These are phyloP conservation scores for Elongisporangium senticosum DNA, from an alignment of 352 stramenopile genomes.

Conservation along the genomic window DNA sequence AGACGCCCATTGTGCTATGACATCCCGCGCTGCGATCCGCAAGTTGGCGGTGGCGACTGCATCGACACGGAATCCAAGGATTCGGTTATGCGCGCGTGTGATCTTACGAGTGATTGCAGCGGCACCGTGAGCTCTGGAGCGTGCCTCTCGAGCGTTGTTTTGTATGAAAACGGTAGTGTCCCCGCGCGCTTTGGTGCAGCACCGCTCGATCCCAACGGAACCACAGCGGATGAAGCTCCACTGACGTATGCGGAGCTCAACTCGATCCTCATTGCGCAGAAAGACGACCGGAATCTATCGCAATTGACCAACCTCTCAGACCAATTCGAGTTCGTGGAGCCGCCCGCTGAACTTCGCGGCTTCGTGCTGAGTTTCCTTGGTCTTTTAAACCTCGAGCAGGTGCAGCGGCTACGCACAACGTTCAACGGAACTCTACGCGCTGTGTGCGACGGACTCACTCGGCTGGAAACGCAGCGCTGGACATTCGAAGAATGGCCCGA, in stretches of 20 bases:
- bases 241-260: constrained; percentile 25
- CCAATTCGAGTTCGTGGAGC: constrained; percentile 20
- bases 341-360: constrained; percentile 35
- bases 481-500: constrained; percentile 45
- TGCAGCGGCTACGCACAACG: constrained; percentile 25
- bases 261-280: constrained; percentile 17
- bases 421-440: constrained; percentile 34
- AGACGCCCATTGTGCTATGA: constrained; percentile 54
- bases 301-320: constrained; percentile 8
- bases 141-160: constrained; percentile 23
- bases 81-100: constrained; percentile 38
- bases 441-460: constrained; percentile 44
- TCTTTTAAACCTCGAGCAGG: constrained; percentile 52
- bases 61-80: background rate
- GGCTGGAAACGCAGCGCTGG: constrained; percentile 60
- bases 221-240: background rate
- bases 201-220: constrained; percentile 16
- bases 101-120: constrained; percentile 32
- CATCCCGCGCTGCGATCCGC: constrained; percentile 40
- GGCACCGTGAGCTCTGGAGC: constrained; percentile 47
- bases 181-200: constrained; percentile 31
- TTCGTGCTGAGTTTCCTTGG: constrained; percentile 67
- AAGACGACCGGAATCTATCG: constrained; percentile 16
- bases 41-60: background rate
- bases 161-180: constrained; percentile 4